A percentile compares a stretch with the other conserved stretches of the same genome.
Evolutionary conservation across 257 asterid species (phyloP).

Genomic region (Phtheirospermum japonicum): DNA sequence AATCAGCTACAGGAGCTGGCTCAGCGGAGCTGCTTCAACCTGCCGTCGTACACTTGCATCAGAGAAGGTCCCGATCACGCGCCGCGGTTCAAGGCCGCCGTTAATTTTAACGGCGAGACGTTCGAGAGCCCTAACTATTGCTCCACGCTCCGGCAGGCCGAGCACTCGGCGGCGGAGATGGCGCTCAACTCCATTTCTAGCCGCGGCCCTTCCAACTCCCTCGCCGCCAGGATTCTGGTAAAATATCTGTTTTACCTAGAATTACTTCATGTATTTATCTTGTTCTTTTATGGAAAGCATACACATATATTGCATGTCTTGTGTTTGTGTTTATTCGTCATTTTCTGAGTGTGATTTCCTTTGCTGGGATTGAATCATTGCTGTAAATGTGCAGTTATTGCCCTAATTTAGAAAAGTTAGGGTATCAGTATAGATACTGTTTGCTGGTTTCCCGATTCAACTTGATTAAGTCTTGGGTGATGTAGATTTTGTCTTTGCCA

Average conservation of each 20-base stretch:
- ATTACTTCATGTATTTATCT: background rate
- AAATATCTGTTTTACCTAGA: background rate
- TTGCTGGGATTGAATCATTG: background rate
- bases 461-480: slow-evolving; percentile 2
- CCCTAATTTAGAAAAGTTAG: slow-evolving; percentile 3
- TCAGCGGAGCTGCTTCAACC: slow-evolving; percentile 90
- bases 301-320: background rate
- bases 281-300: background rate
- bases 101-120: slow-evolving; percentile 75
- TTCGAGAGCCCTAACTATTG: slow-evolving; percentile 83
- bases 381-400: background rate
- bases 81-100: slow-evolving; percentile 84
- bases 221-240: slow-evolving; percentile 78
- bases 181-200: slow-evolving; percentile 65
- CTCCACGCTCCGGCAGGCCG: slow-evolving; percentile 88
- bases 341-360: background rate
- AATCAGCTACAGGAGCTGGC: slow-evolving; percentile 94
- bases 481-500: background rate
- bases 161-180: slow-evolving; percentile 89
- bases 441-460: background rate
- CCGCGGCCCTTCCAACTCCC: slow-evolving; percentile 78
- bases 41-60: slow-evolving; percentile 70
- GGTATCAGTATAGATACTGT: background rate
- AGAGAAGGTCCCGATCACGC: slow-evolving; percentile 96
- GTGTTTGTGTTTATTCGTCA: background rate